A percentile compares a stretch with the other conserved stretches of the same genome.
Conservation (phyloP, 441 rosid genomes). For the Populus trichocarpa region DNA sequence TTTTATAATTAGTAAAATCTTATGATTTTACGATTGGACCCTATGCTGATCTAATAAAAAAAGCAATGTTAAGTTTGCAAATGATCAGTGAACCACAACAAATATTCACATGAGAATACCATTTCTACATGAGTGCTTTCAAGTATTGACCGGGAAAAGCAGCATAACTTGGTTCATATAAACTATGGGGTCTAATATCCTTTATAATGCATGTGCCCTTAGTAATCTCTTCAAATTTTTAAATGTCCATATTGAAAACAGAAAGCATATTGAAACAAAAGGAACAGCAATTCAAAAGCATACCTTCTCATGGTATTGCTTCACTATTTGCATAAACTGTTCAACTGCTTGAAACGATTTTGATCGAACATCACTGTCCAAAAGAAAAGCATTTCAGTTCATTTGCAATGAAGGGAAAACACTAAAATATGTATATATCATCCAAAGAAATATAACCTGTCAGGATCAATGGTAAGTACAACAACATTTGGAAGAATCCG, state of each 20-base stretch:
- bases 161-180: no score
- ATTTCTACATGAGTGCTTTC: no score
- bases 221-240: no score
- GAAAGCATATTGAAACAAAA: background rate
- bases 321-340: conserved; percentile 86
- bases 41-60: no score
- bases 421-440: conserved; percentile 5
- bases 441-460: conserved; percentile 52
- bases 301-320: conserved; percentile 76
- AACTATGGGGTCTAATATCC: no score
- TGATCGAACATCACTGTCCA: conserved; percentile 82
- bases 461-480: conserved; percentile 88
- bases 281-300: conserved; percentile 4
- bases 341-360: conserved; percentile 98
- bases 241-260: background rate
- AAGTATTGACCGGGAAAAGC: no score
- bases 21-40: no score
- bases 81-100: no score
- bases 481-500: conserved; percentile 90
- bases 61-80: no score
- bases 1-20: no score
- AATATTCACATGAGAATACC: no score
- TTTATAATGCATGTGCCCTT: no score
- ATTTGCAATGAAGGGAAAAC: background rate
- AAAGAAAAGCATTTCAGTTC: conserved; percentile 10